Evolutionary conservation across 257 asterid species (phyloP).

Genomic region (Striga asiatica): DNA sequence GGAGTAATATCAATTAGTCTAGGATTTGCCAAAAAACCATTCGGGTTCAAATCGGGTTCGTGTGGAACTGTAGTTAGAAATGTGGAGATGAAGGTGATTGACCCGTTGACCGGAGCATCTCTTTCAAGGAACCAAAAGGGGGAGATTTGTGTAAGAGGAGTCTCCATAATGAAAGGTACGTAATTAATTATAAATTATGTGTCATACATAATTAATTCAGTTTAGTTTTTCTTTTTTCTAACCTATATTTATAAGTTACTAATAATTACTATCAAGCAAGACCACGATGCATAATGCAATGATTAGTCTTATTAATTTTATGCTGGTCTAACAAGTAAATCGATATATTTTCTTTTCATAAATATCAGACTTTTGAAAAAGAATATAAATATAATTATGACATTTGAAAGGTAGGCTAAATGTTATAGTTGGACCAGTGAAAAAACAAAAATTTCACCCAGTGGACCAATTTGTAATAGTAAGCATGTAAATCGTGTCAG

Average conservation of each 20-base stretch:
- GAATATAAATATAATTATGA: too few relatives aligned
- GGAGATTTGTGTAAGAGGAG: slow-evolving; percentile 84
- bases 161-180: slow-evolving; percentile 94
- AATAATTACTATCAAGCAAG: too few relatives aligned
- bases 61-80: slow-evolving; percentile 90
- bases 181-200: not conserved
- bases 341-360: too few relatives aligned
- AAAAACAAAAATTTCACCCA: too few relatives aligned
- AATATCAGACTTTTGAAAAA: too few relatives aligned
- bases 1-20: slow-evolving; percentile 86
- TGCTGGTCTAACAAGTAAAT: too few relatives aligned
- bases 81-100: slow-evolving; percentile 79
- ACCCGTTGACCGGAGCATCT: slow-evolving; percentile 48
- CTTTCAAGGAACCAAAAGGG: slow-evolving; percentile 64
- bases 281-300: too few relatives aligned
- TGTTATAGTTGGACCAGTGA: too few relatives aligned
- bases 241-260: not conserved
- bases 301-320: too few relatives aligned
- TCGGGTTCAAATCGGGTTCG: slow-evolving; percentile 75
- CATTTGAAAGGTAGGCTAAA: too few relatives aligned
- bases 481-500: too few relatives aligned
- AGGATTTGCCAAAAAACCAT: slow-evolving; percentile 74
- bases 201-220: not conserved
- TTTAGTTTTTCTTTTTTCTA: not conserved
- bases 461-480: too few relatives aligned